Percentiles rank a stretch among this genome's conserved stretches.
These are phyloP conservation scores for Waltiozyma solani DNA, from an alignment of 1,139 yeast species.

Conservation along the genomic window DNA sequence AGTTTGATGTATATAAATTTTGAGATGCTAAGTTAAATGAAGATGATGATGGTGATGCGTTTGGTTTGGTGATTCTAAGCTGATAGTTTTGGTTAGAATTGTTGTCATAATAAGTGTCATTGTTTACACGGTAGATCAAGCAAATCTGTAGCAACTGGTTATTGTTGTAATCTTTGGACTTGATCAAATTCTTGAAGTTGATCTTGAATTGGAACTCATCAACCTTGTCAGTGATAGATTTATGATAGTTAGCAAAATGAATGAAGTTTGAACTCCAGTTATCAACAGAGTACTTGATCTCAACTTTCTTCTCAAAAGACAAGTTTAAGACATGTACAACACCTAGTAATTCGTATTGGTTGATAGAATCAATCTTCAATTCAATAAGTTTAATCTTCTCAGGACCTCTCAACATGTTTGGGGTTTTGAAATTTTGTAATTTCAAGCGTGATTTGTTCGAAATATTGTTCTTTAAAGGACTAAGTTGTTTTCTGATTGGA, in stretches of 20 bases:
- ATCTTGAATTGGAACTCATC: constrained; percentile 27
- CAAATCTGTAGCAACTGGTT: neutral
- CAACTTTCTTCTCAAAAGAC: constrained; percentile 41
- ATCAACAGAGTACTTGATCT: constrained; percentile 43
- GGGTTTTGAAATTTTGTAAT: constrained; percentile 3
- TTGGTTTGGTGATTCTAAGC: constrained; percentile 9
- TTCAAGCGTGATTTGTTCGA: no score
- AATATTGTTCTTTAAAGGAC: no score
- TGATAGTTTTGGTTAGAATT: constrained; percentile 14
- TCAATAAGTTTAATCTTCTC: constrained; percentile 9
- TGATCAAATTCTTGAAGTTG: constrained; percentile 14
- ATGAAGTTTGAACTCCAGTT: constrained; percentile 46
- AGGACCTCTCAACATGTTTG: constrained; percentile 3
- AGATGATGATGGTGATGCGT: constrained; percentile 4
- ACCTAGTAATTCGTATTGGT: constrained; percentile 39
- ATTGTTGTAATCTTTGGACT: constrained; percentile 1
- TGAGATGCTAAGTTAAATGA: constrained; percentile 4
- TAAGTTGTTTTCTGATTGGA: no score
- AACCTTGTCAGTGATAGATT: constrained; percentile 40
- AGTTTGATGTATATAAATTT: no score
- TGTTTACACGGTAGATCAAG: neutral
- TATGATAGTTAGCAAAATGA: constrained; percentile 37
- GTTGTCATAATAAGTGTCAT: constrained; percentile 15
- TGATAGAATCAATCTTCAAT: constrained; percentile 15
- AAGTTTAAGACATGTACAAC: constrained; percentile 48